These are phyloP conservation scores for Talaromyces stipitatus DNA, from an alignment of 495 filamentous ascomycete genomes.

Conservation along the genomic window DNA sequence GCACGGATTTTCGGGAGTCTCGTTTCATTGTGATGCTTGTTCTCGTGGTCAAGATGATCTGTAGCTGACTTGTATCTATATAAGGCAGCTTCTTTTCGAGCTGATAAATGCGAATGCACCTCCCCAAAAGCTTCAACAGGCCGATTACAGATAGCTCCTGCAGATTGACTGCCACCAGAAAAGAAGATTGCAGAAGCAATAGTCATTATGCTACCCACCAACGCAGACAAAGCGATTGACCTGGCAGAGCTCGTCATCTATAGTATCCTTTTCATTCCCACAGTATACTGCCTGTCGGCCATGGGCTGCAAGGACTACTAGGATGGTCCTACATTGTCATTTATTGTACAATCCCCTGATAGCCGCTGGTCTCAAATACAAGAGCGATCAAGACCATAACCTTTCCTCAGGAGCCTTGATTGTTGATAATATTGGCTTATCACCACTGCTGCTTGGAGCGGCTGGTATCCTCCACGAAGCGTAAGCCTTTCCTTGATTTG, in stretches of 20 bases:
- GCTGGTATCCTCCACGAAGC: constrained; percentile 32
- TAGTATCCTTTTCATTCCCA: constrained; percentile 17
- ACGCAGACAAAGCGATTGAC: constrained; percentile 17
- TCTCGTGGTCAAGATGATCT: no score
- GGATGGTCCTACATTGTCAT: constrained; percentile 30
- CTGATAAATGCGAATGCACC: background rate
- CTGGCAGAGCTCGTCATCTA: constrained; percentile 30
- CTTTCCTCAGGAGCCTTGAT: constrained; percentile 20
- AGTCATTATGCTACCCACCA: background rate
- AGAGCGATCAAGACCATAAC: constrained; percentile 7
- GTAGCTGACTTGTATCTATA: background rate
- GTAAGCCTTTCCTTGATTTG: constrained; percentile 16
- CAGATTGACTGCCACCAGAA: background rate
- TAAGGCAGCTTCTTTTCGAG: background rate
- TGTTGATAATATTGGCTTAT: constrained; percentile 33
- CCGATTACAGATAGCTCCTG: background rate
- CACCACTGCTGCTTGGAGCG: constrained; percentile 30
- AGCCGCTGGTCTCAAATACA: constrained; percentile 23
- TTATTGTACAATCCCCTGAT: constrained; percentile 30
- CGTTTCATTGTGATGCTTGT: background rate
- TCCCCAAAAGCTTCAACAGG: background rate
- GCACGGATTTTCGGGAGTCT: background rate
- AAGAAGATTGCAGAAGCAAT: background rate
- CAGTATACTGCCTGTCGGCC: constrained; percentile 23
- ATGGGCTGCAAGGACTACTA: constrained; percentile 25